A percentile compares a stretch with the other conserved stretches of the same genome.
Evolutionary conservation across 495 filamentous ascomycete genomes (phyloP).

Genomic region (Aspergillus avenaceus): DNA sequence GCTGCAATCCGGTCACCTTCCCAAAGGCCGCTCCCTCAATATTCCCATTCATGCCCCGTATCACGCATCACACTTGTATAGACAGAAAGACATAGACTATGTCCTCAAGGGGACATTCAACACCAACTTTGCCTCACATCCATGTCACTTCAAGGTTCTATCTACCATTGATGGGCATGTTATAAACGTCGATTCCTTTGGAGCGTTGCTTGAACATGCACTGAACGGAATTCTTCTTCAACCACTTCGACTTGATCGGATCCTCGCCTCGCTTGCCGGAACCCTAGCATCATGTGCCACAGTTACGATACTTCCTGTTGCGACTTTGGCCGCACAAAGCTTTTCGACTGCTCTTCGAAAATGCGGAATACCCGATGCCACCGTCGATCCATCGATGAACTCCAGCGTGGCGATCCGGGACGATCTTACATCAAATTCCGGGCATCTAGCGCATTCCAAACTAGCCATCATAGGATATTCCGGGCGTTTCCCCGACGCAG

Average conservation of each 20-base stretch:
- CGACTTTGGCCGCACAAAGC: conserved; percentile 28
- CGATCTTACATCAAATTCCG: conserved; percentile 12
- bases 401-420: neutral
- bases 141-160: conserved; percentile 51
- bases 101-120: conserved; percentile 44
- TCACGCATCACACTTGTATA: conserved; percentile 73
- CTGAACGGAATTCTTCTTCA: neutral
- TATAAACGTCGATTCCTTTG: conserved; percentile 27
- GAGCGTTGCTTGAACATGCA: neutral
- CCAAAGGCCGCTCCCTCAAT: neutral
- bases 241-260: conserved; percentile 13
- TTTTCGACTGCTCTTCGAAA: conserved; percentile 29
- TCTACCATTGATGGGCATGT: conserved; percentile 51
- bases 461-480: conserved; percentile 75
- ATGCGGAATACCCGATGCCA: conserved; percentile 20
- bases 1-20: neutral
- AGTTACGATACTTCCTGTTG: conserved; percentile 3
- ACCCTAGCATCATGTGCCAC: neutral
- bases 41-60: conserved; percentile 66
- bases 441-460: conserved; percentile 37
- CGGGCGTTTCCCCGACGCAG: conserved; percentile 66
- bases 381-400: conserved; percentile 27
- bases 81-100: conserved; percentile 52
- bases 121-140: conserved; percentile 16
- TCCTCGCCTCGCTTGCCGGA: conserved; percentile 6